Conservation (phyloP, 2,329 filamentous ascomycete species). For the Hypoxylon sp. region DNA sequence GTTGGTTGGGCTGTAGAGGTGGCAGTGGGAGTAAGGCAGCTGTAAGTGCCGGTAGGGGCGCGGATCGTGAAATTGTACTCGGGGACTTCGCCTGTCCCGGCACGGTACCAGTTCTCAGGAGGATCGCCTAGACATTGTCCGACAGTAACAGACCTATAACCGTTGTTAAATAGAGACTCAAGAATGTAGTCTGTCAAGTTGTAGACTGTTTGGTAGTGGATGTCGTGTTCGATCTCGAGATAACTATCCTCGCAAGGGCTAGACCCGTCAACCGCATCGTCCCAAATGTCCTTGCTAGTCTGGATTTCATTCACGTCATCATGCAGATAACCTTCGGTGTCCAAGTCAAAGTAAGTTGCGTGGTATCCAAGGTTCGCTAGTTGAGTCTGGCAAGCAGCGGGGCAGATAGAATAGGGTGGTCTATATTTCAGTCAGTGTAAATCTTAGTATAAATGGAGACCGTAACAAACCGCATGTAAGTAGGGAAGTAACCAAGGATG, state of each 20-base stretch:
- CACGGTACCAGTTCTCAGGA: slow-evolving; percentile 61
- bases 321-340: slow-evolving; percentile 47
- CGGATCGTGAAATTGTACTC: slow-evolving; percentile 42
- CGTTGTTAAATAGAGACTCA: slow-evolving; percentile 51
- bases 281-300: slow-evolving; percentile 50
- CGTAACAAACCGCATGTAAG: slow-evolving; percentile 44
- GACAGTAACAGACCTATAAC: slow-evolving; percentile 59
- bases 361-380: slow-evolving; percentile 46
- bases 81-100: slow-evolving; percentile 41
- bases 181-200: slow-evolving; percentile 58
- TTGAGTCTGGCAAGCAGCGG: slow-evolving; percentile 40
- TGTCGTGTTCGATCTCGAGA: slow-evolving; percentile 56
- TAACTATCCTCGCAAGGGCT: slow-evolving; percentile 44
- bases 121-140: slow-evolving; percentile 64
- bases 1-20: slow-evolving; percentile 34
- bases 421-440: slow-evolving; percentile 32
- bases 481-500: slow-evolving; percentile 48
- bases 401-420: slow-evolving; percentile 47
- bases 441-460: not conserved
- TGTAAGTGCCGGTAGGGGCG: slow-evolving; percentile 43
- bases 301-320: slow-evolving; percentile 47
- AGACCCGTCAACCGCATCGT: slow-evolving; percentile 45
- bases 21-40: slow-evolving; percentile 36
- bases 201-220: slow-evolving; percentile 56
- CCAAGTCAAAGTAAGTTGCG: slow-evolving; percentile 45